phyloP scores from a whole-genome alignment of 2,329 filamentous ascomycete genomes.

The Colletotrichum viniferum region DNA sequence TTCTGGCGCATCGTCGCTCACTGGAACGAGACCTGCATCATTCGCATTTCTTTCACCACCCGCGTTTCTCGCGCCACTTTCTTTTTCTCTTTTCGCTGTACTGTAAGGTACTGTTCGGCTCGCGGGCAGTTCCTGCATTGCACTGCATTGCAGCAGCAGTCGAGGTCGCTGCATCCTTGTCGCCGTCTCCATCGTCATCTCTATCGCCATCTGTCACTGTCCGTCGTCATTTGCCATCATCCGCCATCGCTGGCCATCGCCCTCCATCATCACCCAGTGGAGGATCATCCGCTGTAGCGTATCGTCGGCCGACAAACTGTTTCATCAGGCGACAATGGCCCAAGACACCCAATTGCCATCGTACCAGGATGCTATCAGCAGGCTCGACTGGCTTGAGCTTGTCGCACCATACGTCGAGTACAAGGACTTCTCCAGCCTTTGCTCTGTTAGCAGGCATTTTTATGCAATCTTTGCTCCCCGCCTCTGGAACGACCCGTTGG shows the following conservation, averaged over 20 bases:
- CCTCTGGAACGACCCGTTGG: constrained; percentile 57
- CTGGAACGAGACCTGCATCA: constrained; percentile 9
- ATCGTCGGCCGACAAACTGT: background rate
- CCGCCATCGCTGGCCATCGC: background rate
- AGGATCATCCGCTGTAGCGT: background rate
- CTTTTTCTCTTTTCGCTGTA: background rate
- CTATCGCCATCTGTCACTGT: background rate
- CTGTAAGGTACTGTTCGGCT: background rate
- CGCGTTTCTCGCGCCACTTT: background rate
- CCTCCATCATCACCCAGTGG: background rate
- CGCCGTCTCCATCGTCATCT: background rate
- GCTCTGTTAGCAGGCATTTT: constrained; percentile 52
- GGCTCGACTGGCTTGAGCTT: constrained; percentile 53
- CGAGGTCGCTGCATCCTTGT: background rate
- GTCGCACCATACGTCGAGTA: constrained; percentile 48
- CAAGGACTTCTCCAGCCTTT: constrained; percentile 48
- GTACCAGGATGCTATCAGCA: constrained; percentile 54
- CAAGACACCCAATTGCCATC: constrained; percentile 45
- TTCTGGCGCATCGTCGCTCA: background rate
- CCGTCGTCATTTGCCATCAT: background rate
- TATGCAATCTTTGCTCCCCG: constrained; percentile 54
- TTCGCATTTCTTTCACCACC: constrained; percentile 7
- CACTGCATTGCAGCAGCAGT: background rate
- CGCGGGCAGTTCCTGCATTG: background rate
- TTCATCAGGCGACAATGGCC: background rate